phyloP scores from a whole-genome alignment of 1,284 basidiomycete species.

The Tilletia horrida region DNA sequence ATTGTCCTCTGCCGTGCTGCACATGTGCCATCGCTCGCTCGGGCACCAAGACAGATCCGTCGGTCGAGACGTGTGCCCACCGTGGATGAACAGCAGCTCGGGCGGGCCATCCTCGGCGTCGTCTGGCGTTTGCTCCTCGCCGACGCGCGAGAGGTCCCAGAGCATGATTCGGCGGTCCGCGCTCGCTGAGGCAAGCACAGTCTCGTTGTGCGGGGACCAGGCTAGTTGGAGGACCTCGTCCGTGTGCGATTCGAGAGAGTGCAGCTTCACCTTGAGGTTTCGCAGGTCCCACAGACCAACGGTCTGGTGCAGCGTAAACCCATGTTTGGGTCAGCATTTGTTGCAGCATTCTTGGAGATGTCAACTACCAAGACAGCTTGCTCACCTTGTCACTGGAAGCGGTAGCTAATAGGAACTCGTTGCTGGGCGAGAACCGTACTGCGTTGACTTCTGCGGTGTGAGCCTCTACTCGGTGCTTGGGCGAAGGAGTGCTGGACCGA shows the following conservation, averaged over 20 bases:
- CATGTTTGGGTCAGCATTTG: too few species aligned
- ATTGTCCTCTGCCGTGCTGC: constrained; percentile 51
- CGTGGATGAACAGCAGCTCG: constrained; percentile 53
- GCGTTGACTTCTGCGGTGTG: constrained; percentile 88
- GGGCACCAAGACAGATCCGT: constrained; percentile 53
- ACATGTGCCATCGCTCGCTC: constrained; percentile 48
- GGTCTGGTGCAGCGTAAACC: constrained; percentile 62
- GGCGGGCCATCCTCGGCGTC: constrained; percentile 95
- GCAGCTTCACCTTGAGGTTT: constrained; percentile 69
- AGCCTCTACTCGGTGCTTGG: constrained; percentile 69
- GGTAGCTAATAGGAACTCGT: constrained; percentile 80
- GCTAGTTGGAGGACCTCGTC: constrained; percentile 91
- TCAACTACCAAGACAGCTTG: too few species aligned
- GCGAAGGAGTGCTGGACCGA: constrained; percentile 63
- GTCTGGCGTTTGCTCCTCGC: constrained; percentile 92
- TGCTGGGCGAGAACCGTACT: constrained; percentile 82
- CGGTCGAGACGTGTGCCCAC: constrained; percentile 51
- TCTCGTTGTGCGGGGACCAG: constrained; percentile 83
- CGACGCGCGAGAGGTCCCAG: constrained; percentile 91
- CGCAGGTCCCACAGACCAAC: constrained; percentile 86
- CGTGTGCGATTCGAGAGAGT: constrained; percentile 86
- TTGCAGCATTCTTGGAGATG: too few species aligned
- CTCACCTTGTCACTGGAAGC: constrained; percentile 87
- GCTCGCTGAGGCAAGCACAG: constrained; percentile 62
- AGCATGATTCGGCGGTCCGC: constrained; percentile 89